Percentiles rank a stretch among this genome's conserved stretches.
Evolutionary conservation across 1,284 basidiomycete species (phyloP).

Genomic region (Boletus smithii): DNA sequence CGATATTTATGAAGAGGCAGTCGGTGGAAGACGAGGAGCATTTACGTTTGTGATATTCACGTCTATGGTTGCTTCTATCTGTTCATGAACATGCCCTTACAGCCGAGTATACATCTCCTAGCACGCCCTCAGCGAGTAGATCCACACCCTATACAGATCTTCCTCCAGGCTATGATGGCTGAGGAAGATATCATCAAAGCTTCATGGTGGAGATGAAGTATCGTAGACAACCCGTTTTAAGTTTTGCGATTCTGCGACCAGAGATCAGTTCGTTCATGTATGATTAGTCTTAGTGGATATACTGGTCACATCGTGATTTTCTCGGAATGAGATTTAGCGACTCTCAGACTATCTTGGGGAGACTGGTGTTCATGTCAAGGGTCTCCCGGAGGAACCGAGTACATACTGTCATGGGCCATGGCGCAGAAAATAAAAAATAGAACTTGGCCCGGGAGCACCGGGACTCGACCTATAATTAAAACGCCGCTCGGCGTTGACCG

Average conservation of each 20-base stretch:
- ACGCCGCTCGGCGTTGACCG: too few relatives aligned
- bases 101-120: conserved; percentile 58
- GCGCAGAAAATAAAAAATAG: too few relatives aligned
- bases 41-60: conserved; percentile 53
- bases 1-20: conserved; percentile 70
- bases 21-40: conserved; percentile 53
- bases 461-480: too few relatives aligned
- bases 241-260: too few relatives aligned
- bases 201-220: background rate
- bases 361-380: too few relatives aligned
- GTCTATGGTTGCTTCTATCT: background rate
- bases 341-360: too few relatives aligned
- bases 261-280: too few relatives aligned
- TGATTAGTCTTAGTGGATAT: background rate
- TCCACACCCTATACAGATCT: conserved; percentile 46
- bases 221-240: background rate
- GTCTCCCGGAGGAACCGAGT: too few relatives aligned
- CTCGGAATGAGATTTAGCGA: too few relatives aligned
- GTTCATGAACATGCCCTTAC: conserved; percentile 10
- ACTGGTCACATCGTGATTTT: background rate
- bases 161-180: conserved; percentile 62
- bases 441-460: too few relatives aligned
- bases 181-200: conserved; percentile 14
- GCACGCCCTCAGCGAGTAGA: conserved; percentile 39
- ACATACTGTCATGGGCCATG: too few relatives aligned